Evolutionary conservation across 768 basidiomycete species (phyloP), one percentile per base, ranked within the genome.

Genomic region (Dendrothele bispora): DNA sequence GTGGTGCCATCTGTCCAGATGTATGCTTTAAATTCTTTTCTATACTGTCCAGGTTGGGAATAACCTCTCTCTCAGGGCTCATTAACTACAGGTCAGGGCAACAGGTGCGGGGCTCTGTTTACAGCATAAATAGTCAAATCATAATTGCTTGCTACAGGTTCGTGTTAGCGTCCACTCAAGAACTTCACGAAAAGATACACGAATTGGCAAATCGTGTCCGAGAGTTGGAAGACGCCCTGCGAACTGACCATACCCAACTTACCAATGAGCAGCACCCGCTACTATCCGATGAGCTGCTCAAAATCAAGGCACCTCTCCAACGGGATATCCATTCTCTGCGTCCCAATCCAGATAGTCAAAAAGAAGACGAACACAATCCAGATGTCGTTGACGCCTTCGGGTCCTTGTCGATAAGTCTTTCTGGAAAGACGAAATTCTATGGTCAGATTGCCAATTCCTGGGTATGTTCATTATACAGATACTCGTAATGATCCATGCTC

Each of bases 381-480:
- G 87, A 90, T 55, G 74, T 88, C 37, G 79, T 89, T 4, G 86
- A 89, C 61, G 86, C 88, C 8, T 89, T 89, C 61, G 88, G 88
- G 17, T 86, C 87, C 0, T 67, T 91, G n/a, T 81, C 83, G 10
- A 86, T 91, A 55, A 84, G 74, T 39, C 67, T 84, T 18, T 80
- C 83, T 1, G 88, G 88, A 6, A 79, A 82, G 37, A 79, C 87
- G 20, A 89, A 85, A 58, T 90, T 86, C 58, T 88, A 77, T 54
- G 87, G 88, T 10, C 83, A 83, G 26, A 86, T 76, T 20, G 88
- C 88, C 18, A 88, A 83, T 53, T 89, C 88, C 11, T 88, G 80
- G 80, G 88, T 88, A 58, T 52, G 82, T 63, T 21, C 17, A 28
- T 28, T 6, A n/a, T 34, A n/a, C n/a, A 32, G 26, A 18, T 24